These are phyloP conservation scores for Fragaria nilgerrensis DNA, from an alignment of 306 rosid genomes.

Conservation along the genomic window DNA sequence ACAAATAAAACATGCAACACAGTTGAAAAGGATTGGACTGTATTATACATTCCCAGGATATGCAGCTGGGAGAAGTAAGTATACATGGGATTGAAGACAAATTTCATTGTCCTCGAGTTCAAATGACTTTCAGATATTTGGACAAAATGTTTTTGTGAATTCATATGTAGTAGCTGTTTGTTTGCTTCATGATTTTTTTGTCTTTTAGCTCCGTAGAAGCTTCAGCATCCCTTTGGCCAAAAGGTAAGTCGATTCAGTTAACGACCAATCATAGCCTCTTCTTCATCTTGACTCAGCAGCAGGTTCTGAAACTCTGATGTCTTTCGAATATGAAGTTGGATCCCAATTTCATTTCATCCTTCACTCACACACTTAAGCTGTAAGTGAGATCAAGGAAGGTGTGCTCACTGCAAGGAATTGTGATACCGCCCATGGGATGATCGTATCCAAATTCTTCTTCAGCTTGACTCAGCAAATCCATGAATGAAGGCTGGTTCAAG, in stretches of 20 bases:
- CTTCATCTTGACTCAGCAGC: not conserved
- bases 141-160: not conserved
- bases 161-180: not conserved
- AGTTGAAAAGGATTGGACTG: not conserved
- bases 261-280: not conserved
- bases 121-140: not conserved
- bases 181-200: not conserved
- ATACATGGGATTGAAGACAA: not conserved
- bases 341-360: not conserved
- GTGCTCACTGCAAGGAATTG: no score
- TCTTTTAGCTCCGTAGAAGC: not conserved
- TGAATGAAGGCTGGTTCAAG: no score
- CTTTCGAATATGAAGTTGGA: not conserved
- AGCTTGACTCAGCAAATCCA: no score
- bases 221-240: not conserved
- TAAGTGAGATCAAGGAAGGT: no score
- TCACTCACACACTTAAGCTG: not conserved
- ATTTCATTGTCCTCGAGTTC: not conserved
- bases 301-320: not conserved
- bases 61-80: not conserved
- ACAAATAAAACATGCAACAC: no score
- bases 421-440: no score
- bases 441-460: no score
- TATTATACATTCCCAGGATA: not conserved
- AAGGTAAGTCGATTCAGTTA: not conserved